Conservation (phyloP, 1,284 basidiomycete species). For the Irpex sp. region DNA sequence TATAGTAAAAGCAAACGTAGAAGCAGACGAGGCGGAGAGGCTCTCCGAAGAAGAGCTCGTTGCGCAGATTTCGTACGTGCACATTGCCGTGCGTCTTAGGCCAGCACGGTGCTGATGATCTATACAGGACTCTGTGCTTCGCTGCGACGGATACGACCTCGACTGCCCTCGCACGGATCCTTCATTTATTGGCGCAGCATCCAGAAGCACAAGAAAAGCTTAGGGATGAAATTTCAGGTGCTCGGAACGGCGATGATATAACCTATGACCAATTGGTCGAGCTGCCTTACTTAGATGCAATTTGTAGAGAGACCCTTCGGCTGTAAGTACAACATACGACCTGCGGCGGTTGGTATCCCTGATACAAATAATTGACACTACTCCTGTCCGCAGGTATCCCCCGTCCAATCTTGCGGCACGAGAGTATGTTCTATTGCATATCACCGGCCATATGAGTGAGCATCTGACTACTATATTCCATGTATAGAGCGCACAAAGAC, state of each 20-base stretch:
- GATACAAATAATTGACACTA: no score
- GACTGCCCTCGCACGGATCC: conserved; percentile 23
- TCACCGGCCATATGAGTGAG: neutral
- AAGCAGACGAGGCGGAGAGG: conserved; percentile 18
- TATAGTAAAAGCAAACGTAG: conserved; percentile 23
- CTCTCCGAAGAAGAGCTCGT: conserved; percentile 24
- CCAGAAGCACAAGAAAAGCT: conserved; percentile 23
- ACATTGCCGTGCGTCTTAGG: neutral
- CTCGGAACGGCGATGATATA: conserved; percentile 18
- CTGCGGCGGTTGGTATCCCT: no score
- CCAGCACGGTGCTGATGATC: neutral
- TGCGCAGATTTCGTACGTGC: conserved; percentile 24
- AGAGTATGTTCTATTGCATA: conserved; percentile 1
- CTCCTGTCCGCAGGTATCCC: neutral
- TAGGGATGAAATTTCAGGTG: conserved; percentile 22
- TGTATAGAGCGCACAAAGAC: conserved; percentile 22
- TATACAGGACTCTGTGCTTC: conserved; percentile 22
- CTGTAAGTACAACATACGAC: conserved; percentile 15
- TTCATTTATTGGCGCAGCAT: conserved; percentile 22
- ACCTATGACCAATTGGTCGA: conserved; percentile 25
- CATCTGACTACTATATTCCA: neutral
- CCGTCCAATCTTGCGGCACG: conserved; percentile 5
- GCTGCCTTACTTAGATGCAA: conserved; percentile 30
- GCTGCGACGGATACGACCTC: conserved; percentile 28
- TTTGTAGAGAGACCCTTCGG: conserved; percentile 31